Evolutionary conservation across 768 basidiomycete species (phyloP), one percentile per base, ranked within the genome.

Genomic region (Termitomyces sp.): DNA sequence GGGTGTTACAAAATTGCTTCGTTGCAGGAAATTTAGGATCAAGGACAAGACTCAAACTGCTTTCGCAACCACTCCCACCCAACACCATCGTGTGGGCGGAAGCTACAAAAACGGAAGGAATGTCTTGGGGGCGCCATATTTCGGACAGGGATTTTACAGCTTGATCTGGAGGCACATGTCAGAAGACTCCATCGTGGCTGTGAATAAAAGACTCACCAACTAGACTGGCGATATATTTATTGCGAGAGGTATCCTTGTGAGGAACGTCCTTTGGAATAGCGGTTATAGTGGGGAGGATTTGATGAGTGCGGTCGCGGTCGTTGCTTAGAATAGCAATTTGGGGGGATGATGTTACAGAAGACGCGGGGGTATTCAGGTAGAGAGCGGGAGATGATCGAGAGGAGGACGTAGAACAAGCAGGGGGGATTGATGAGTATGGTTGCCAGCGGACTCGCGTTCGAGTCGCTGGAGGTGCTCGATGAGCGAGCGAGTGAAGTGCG

Each of bases 401-500:
- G 50, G 69, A 69, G 51, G 68, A 64, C 26, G 75, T 72, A 46
- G 69, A 70, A 26, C 77, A 71, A 44, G 79, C 65, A 46, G 72
- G 72, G 54, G 72, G 67, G 54, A 78, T 69, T 53, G 83, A 68
- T 62, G 76, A 72, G 71, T 91, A 92, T 63, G 90, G 90, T 74
- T 91, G 90, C 89, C 90, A 92, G 64, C 90, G 86, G 64, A 85
- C 76, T 69, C 87, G 76, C 50, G 85, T 74, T 63, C 88, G 84
- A 58, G 87, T 76, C 1, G 83, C 80, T 60, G 85, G 82, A 44
- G 85, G 83, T 39, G 86, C 87, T 77, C 88, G 75, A 68, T 88
- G 87, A 75, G 88, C 81, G 56, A 89, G 72, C 10, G 84, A 71
- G 55, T 81, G 76, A 2, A 76, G 55, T 14, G 74, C 69, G 68